Evolutionary conservation across 1,284 basidiomycete genomes (phyloP).

Genomic region (Erythrobasidium hasegawianum): DNA sequence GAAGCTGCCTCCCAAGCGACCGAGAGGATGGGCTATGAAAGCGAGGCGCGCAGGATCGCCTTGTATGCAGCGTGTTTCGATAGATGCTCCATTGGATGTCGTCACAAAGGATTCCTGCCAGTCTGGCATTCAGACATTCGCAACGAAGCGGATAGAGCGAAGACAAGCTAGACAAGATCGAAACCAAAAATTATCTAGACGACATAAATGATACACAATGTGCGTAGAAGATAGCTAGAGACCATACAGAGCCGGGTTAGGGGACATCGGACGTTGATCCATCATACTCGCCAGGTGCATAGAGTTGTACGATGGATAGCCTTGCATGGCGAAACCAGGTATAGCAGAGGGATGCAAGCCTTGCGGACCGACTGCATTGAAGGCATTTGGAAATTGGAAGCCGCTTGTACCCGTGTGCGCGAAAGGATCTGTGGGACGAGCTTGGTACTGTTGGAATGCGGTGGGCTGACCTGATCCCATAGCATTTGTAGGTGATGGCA

Average conservation of each 20-base stretch:
- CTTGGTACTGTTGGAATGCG: conserved; percentile 3
- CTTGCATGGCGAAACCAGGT: neutral
- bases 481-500: neutral
- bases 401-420: neutral
- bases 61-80: neutral
- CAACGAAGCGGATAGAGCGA: too few species aligned
- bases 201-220: too few species aligned
- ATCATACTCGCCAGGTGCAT: neutral
- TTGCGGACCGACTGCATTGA: neutral
- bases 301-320: neutral
- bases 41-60: conserved; percentile 21
- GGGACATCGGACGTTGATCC: neutral
- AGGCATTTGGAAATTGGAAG: neutral
- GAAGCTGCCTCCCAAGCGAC: conserved; percentile 37
- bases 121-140: neutral
- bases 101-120: neutral
- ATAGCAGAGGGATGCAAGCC: neutral
- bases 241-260: neutral
- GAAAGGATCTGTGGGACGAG: neutral
- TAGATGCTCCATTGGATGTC: neutral
- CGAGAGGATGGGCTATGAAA: conserved; percentile 42
- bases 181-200: too few species aligned
- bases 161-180: too few species aligned
- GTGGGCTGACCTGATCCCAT: neutral
- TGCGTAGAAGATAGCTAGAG: neutral